Evolutionary conservation across 179 eudicot species (phyloP).

Genomic region (Sideroxylon spinosum): DNA sequence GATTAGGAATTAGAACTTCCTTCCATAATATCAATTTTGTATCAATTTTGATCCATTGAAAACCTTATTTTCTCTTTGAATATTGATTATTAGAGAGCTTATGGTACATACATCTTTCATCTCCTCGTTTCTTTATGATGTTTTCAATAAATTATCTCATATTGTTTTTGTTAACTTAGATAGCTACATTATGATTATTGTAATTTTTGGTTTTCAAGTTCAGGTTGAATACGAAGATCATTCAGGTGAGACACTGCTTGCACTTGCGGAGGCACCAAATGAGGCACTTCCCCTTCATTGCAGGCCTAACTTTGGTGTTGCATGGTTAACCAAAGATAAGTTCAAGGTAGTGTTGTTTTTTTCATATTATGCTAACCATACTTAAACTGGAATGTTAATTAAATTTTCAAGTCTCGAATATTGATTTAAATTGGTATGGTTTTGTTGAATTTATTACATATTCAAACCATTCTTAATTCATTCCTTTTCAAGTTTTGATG

Average conservation of each 20-base stretch:
- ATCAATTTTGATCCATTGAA: neutral
- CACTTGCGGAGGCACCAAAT: slow-evolving; percentile 83
- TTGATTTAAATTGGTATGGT: neutral
- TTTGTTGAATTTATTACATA: neutral
- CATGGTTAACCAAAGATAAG: slow-evolving; percentile 67
- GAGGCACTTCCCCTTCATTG: slow-evolving; percentile 95
- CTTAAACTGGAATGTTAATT: neutral
- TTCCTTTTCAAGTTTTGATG: neutral
- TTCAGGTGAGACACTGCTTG: slow-evolving; percentile 63
- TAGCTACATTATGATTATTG: neutral
- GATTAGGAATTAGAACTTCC: neutral
- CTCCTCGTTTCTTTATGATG: neutral
- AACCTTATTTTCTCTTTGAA: too few relatives aligned
- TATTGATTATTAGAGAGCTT: too few relatives aligned
- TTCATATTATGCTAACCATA: neutral
- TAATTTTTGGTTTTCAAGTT: slow-evolving; percentile 11
- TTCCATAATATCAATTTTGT: neutral
- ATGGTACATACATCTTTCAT: too few relatives aligned
- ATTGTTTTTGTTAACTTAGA: neutral
- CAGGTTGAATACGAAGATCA: slow-evolving; percentile 89
- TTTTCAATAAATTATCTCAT: neutral
- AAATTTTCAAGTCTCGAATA: neutral
- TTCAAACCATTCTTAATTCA: neutral
- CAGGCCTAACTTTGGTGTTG: slow-evolving; percentile 76
- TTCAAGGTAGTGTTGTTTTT: slow-evolving; percentile 46